Evolutionary conservation across 2,329 filamentous ascomycete species (phyloP).

Genomic region (Neurospora sp.): DNA sequence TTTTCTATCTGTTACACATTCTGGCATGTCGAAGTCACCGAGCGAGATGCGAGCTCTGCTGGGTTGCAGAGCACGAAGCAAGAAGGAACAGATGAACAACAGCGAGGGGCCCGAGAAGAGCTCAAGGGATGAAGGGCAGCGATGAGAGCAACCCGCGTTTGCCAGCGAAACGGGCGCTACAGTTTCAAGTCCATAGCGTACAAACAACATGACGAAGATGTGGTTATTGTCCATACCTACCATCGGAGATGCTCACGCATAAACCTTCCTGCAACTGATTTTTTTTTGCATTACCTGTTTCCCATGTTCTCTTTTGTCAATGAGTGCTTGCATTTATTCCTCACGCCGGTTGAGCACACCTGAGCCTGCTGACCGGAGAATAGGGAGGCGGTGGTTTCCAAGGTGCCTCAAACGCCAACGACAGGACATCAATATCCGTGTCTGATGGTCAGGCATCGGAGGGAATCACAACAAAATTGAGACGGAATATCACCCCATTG

Average conservation of each 20-base stretch:
- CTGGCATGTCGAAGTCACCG: neutral
- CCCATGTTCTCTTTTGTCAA: neutral
- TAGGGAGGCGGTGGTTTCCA: neutral
- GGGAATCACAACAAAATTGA: neutral
- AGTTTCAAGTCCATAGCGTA: neutral
- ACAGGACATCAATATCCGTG: neutral
- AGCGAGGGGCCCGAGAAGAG: neutral
- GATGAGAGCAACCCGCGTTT: neutral
- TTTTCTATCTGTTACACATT: neutral
- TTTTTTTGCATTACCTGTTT: neutral
- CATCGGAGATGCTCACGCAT: neutral
- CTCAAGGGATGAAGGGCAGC: neutral
- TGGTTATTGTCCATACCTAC: neutral
- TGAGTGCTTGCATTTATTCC: neutral
- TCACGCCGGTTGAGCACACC: neutral
- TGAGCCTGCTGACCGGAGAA: neutral
- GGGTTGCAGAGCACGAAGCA: neutral
- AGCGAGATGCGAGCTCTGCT: neutral
- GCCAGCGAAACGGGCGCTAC: neutral
- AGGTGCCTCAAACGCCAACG: neutral
- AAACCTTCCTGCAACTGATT: neutral
- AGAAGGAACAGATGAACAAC: neutral
- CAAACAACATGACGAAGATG: neutral
- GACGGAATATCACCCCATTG: neutral
- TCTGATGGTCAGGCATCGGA: neutral